Conservation (phyloP, 495 filamentous ascomycete species). For the Penicillium bovifimosum region DNA sequence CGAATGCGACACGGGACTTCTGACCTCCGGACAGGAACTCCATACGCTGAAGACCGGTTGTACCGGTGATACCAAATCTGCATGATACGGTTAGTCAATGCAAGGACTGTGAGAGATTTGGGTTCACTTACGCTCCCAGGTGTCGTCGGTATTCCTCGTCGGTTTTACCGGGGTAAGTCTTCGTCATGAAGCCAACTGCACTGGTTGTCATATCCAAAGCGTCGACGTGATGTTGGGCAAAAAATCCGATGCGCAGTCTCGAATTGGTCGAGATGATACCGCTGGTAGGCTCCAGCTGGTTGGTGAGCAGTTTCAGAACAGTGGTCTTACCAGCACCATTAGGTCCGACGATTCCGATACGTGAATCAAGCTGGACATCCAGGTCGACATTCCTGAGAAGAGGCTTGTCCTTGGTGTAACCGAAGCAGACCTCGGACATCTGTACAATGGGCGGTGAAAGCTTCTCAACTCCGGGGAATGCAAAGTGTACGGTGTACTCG, state of each 20-base stretch:
- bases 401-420: slow-evolving; percentile 74
- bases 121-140: slow-evolving; percentile 63
- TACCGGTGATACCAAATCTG: slow-evolving; percentile 93
- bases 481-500: slow-evolving; percentile 96
- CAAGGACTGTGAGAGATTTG: neutral
- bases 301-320: slow-evolving; percentile 88
- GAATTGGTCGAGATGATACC: slow-evolving; percentile 85
- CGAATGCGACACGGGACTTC: slow-evolving; percentile 96
- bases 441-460: slow-evolving; percentile 96
- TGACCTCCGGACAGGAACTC: slow-evolving; percentile 91
- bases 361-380: slow-evolving; percentile 95
- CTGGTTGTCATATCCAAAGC: slow-evolving; percentile 83
- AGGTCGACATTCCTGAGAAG: slow-evolving; percentile 85
- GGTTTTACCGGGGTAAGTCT: slow-evolving; percentile 78
- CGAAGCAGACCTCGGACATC: slow-evolving; percentile 89
- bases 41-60: slow-evolving; percentile 96
- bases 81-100: slow-evolving; percentile 4
- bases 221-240: slow-evolving; percentile 98
- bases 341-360: slow-evolving; percentile 96
- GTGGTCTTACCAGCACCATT: slow-evolving; percentile 99
- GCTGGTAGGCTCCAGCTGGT: slow-evolving; percentile 67
- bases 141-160: slow-evolving; percentile 98
- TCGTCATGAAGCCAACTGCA: slow-evolving; percentile 93
- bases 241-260: slow-evolving; percentile 86
- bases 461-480: slow-evolving; percentile 97